Evolutionary conservation across 306 rosid species (phyloP), one percentile per base, ranked within the genome.

Genomic region (Heteromeles arbutifolia): DNA sequence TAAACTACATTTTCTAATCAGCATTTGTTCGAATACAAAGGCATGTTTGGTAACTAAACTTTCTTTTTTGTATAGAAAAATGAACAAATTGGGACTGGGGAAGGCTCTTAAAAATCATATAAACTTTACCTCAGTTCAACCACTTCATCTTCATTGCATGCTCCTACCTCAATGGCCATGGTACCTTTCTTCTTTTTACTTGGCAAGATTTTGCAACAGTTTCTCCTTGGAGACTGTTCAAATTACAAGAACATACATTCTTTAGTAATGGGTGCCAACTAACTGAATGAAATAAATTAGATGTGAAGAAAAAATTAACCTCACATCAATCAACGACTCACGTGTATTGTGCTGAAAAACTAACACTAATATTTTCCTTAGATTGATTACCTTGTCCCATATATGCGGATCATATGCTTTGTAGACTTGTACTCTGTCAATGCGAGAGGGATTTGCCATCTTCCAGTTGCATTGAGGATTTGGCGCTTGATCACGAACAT

Each of bases 171-270:
- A 69, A 91, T 81, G 69, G 74, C 69, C 82, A 91, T 3, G 3
- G 62, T 77, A 34, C 82, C 86, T n/a, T n/a, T n/a, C 32, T 85
- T 79, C 76, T 83, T 78, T 3, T 83, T 37, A 26, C 29, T 12
- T 2, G 71, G 76, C 58, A 69, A 50, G 48, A 89, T 72, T 82
- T 85, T 88, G 72, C 97, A 91, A 59, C 93, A 91, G 21, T 86
- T 91, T 71, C 90, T 91, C 79, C 97, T 89, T 6, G 95, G 90
- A 67, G 92, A 71, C 97, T 91, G 85, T 26, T 29, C 80, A 70
- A 79, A 65, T 34, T 39, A 48, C 31, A 66, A 26, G 1, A 44
- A 58, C 58, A 37, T 4, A 8, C 24, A 14, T 13, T 18, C 28
- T 50, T 74, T 11, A 75, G 53, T 14, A 45, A 45, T 45, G 53